A percentile compares a stretch with the other conserved stretches of the same genome.
Evolutionary conservation across 106 monocot genomes (phyloP).

Genomic region (Dendrobium officinale): DNA sequence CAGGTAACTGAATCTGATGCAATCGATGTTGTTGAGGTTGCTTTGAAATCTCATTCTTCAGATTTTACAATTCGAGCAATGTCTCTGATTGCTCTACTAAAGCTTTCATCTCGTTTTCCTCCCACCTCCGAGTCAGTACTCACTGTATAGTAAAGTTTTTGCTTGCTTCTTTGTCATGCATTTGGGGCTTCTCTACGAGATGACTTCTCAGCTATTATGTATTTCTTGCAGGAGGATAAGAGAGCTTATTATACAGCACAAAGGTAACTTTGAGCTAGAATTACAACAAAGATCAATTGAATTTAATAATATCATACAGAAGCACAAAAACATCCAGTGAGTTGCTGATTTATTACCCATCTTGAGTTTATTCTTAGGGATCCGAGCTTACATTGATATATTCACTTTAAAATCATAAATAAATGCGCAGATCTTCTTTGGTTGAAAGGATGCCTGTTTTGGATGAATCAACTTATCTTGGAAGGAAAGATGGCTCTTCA

Average conservation of each 20-base stretch:
- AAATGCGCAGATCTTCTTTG: constrained; percentile 65
- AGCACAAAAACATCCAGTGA: constrained; percentile 80
- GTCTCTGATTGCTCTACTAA: constrained; percentile 85
- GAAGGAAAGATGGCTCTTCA: constrained; percentile 58
- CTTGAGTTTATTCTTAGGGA: not conserved
- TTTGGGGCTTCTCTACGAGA: not conserved
- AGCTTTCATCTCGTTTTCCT: constrained; percentile 96
- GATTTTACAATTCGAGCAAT: constrained; percentile 86
- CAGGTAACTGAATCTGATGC: constrained; percentile 96
- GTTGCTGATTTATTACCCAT: constrained; percentile 2
- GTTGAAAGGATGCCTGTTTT: constrained; percentile 86
- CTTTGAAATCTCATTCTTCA: constrained; percentile 62
- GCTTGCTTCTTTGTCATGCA: not conserved
- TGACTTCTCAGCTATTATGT: not conserved
- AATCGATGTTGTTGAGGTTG: constrained; percentile 68
- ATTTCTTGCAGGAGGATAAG: constrained; percentile 62
- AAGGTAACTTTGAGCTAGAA: constrained; percentile 81
- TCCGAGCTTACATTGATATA: not conserved
- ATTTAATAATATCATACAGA: constrained; percentile 82
- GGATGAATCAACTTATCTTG: constrained; percentile 56
- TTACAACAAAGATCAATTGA: constrained; percentile 99
- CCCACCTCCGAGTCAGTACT: constrained; percentile 72
- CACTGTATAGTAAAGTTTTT: not conserved
- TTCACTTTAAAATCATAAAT: not conserved
- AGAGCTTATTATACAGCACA: constrained; percentile 65